phyloP scores from a whole-genome alignment of 768 basidiomycete species.

The Suillus alpinus region DNA sequence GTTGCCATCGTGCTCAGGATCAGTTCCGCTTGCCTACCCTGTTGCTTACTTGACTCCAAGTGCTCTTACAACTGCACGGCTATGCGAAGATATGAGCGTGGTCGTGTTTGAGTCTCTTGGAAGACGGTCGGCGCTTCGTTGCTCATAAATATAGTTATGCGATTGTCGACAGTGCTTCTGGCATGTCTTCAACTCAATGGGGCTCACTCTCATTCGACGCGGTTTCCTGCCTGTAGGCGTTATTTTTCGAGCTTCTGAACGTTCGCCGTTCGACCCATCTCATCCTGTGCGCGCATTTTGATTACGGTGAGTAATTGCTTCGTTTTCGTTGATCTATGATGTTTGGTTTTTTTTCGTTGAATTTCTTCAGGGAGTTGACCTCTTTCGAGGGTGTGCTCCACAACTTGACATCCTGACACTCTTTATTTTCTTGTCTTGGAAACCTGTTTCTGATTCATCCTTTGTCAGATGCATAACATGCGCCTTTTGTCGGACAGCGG shows the following conservation, averaged over 20 bases:
- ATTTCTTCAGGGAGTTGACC: conserved; percentile 94
- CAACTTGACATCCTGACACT: conserved; percentile 53
- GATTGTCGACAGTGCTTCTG: conserved; percentile 52
- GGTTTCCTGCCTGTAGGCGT: conserved; percentile 10
- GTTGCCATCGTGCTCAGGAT: conserved; percentile 15
- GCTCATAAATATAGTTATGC: conserved; percentile 90
- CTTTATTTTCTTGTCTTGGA: neutral
- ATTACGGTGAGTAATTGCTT: conserved; percentile 23
- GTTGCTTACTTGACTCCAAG: conserved; percentile 40
- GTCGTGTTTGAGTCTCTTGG: conserved; percentile 43
- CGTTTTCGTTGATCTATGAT: conserved; percentile 45
- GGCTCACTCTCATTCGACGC: conserved; percentile 84
- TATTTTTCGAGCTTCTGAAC: conserved; percentile 56
- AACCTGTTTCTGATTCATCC: conserved; percentile 8
- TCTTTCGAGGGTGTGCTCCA: conserved; percentile 67
- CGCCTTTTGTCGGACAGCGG: neutral
- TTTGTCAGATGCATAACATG: conserved; percentile 1
- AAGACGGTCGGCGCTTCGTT: conserved; percentile 49
- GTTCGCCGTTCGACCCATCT: conserved; percentile 45
- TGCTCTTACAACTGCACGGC: conserved; percentile 41
- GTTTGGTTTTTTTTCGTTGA: conserved; percentile 54
- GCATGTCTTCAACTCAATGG: conserved; percentile 75
- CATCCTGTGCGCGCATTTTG: conserved; percentile 1
- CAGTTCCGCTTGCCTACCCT: conserved; percentile 54
- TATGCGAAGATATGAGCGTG: conserved; percentile 79